Evolutionary conservation across 208 protist genomes (phyloP).

Genomic region (Tritrichomonas musculus): DNA sequence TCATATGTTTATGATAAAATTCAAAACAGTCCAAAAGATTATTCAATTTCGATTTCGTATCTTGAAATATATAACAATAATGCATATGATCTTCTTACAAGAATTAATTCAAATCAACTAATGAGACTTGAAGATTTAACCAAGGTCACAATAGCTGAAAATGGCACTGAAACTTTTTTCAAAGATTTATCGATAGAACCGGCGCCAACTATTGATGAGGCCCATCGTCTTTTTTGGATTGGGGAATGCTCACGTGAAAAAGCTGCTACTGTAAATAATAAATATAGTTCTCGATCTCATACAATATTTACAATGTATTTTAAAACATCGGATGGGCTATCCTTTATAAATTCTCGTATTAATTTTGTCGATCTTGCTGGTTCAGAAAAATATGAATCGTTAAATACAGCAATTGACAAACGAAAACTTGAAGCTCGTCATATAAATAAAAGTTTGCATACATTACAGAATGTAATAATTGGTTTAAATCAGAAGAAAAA

Average conservation of each 20-base stretch:
- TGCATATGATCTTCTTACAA: slow-evolving; percentile 38
- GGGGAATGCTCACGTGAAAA: neutral
- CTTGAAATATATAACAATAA: slow-evolving; percentile 53
- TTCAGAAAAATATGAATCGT: slow-evolving; percentile 3
- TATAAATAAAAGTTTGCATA: neutral
- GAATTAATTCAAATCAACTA: neutral
- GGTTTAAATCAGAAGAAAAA: neutral
- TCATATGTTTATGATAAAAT: neutral
- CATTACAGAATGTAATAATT: slow-evolving; percentile 9
- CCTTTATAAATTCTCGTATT: neutral
- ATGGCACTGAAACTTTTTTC: neutral
- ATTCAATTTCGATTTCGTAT: slow-evolving; percentile 40
- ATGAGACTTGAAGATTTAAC: neutral
- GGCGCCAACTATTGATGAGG: neutral
- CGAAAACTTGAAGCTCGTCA: neutral
- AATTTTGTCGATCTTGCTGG: slow-evolving; percentile 34
- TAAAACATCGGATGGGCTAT: neutral
- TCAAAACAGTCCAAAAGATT: too few relatives aligned
- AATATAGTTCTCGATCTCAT: slow-evolving; percentile 18
- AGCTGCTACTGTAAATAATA: slow-evolving; percentile 10
- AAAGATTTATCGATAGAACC: neutral
- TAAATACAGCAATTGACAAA: neutral
- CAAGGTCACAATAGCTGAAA: slow-evolving; percentile 5
- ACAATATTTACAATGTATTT: slow-evolving; percentile 18
- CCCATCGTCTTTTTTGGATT: neutral